Percentiles rank a stretch among this genome's conserved stretches.
phyloP scores from a whole-genome alignment of 305 asterid species.

The Plantago coronopus region DNA sequence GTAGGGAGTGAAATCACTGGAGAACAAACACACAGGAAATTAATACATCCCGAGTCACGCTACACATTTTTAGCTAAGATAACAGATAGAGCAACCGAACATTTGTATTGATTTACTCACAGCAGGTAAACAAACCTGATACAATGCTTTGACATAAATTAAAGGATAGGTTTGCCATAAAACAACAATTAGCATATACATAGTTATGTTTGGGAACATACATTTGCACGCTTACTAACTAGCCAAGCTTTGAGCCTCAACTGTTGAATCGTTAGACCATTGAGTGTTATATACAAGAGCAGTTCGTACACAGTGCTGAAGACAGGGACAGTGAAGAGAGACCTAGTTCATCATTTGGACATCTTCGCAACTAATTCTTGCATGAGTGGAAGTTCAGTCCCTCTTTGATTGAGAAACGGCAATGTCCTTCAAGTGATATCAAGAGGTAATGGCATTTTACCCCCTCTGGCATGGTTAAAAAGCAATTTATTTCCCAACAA shows the following conservation, averaged over 20 bases:
- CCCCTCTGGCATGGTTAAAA: not conserved
- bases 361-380: slow-evolving; percentile 3
- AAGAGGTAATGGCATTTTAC: slow-evolving; percentile 2
- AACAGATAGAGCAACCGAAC: too few species aligned
- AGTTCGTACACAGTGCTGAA: not conserved
- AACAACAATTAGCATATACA: not conserved
- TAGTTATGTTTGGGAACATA: not conserved
- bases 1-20: too few species aligned
- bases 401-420: not conserved
- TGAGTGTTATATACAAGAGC: slow-evolving; percentile 15
- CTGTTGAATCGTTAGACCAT: slow-evolving; percentile 25
- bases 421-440: not conserved
- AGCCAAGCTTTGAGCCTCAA: slow-evolving; percentile 22
- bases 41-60: too few species aligned
- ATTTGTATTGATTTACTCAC: too few species aligned
- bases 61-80: too few species aligned
- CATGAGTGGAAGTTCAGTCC: not conserved
- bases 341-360: not conserved
- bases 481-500: not conserved
- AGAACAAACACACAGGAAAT: too few species aligned
- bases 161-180: not conserved
- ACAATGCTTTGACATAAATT: not conserved
- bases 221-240: slow-evolving; percentile 1
- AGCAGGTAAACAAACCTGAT: too few species aligned
- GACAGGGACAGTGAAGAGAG: slow-evolving; percentile 9